Conservation (phyloP, 2,329 filamentous ascomycete species). For the Trichoderma polysporum region DNA sequence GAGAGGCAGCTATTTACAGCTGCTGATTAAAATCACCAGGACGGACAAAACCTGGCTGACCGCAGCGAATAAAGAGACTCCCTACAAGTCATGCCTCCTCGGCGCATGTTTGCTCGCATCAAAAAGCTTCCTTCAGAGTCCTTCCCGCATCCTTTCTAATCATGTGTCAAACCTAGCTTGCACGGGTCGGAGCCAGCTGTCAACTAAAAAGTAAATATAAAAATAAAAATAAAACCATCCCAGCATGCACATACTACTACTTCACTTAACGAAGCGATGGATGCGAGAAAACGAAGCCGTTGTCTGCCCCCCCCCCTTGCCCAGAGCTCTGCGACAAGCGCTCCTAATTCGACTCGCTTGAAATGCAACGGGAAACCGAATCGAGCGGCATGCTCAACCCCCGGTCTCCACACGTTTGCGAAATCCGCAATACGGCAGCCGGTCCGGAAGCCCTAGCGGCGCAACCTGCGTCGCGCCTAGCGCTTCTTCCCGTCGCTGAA, state of each 20-base stretch:
- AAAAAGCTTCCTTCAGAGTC: not conserved
- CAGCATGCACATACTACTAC: not conserved
- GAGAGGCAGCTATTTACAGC: too few relatives aligned
- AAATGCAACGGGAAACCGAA: not conserved
- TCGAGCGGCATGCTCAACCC: not conserved
- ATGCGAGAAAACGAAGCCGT: not conserved
- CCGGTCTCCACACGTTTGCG: not conserved
- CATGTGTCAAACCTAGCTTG: not conserved
- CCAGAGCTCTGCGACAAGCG: not conserved
- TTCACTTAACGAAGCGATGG: too few relatives aligned
- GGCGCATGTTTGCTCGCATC: not conserved
- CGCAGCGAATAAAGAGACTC: not conserved
- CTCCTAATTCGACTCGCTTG: not conserved
- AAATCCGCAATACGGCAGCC: not conserved
- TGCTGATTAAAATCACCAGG: too few relatives aligned
- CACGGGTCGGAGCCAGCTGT: not conserved
- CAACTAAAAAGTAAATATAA: not conserved
- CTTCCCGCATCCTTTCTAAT: not conserved
- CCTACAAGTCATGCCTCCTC: not conserved
- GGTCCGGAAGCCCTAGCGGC: slow-evolving; percentile 17
- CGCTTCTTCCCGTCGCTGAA: slow-evolving; percentile 12
- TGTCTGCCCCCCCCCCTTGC: not conserved
- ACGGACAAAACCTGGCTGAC: not conserved
- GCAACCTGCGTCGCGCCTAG: slow-evolving; percentile 2
- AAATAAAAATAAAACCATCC: not conserved